Percentiles rank a stretch among this genome's conserved stretches.
These are phyloP conservation scores for Cladosporium halotolerans DNA, from an alignment of 2,329 filamentous ascomycete species.

Conservation along the genomic window DNA sequence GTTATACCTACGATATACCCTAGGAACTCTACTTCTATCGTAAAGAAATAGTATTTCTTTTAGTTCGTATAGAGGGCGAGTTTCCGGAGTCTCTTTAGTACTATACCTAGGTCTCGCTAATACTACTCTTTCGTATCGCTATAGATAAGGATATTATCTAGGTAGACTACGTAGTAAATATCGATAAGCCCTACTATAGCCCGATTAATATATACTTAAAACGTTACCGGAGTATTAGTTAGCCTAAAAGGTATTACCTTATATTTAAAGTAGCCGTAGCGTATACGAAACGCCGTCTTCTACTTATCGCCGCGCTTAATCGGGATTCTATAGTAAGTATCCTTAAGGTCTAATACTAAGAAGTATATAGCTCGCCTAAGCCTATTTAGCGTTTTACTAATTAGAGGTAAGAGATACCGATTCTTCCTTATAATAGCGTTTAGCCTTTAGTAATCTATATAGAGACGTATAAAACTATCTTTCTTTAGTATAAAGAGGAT, in stretches of 20 bases:
- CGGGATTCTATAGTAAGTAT: slow-evolving; percentile 22
- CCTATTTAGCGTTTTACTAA: slow-evolving; percentile 21
- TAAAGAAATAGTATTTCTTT: slow-evolving; percentile 15
- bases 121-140: slow-evolving; percentile 11
- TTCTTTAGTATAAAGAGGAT: slow-evolving; percentile 20
- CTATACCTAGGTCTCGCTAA: background rate
- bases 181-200: slow-evolving; percentile 14
- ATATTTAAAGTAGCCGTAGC: slow-evolving; percentile 22
- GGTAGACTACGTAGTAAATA: slow-evolving; percentile 21
- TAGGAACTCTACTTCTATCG: slow-evolving; percentile 15
- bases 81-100: slow-evolving; percentile 7
- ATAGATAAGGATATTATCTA: slow-evolving; percentile 31
- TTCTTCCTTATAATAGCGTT: slow-evolving; percentile 31
- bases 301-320: slow-evolving; percentile 22
- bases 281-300: slow-evolving; percentile 18
- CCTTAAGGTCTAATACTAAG: slow-evolving; percentile 22
- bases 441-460: slow-evolving; percentile 27
- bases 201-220: slow-evolving; percentile 26
- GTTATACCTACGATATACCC: slow-evolving; percentile 10
- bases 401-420: slow-evolving; percentile 22
- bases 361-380: slow-evolving; percentile 16
- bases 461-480: slow-evolving; percentile 18
- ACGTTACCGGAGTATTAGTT: slow-evolving; percentile 18
- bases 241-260: slow-evolving; percentile 25
- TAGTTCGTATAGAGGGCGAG: slow-evolving; percentile 9